phyloP scores from a whole-genome alignment of 768 basidiomycete species.

The Austroboletus eburneus region DNA sequence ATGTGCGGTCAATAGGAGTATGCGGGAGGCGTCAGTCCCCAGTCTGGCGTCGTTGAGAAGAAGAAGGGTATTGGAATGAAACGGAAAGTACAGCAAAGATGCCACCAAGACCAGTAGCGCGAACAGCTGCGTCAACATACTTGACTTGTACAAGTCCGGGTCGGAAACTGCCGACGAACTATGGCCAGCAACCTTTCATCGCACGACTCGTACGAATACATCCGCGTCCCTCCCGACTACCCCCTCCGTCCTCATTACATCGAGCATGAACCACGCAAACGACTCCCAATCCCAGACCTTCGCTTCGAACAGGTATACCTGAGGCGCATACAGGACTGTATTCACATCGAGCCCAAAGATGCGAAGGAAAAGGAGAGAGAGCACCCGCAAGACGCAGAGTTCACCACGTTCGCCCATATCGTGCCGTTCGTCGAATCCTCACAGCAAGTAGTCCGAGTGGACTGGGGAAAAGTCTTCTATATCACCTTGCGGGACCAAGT shows the following conservation, averaged over 20 bases:
- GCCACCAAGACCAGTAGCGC: slow-evolving; percentile 12
- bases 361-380: slow-evolving; percentile 33
- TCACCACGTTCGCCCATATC: slow-evolving; percentile 24
- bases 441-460: slow-evolving; percentile 39
- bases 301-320: slow-evolving; percentile 74
- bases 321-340: slow-evolving; percentile 51
- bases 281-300: slow-evolving; percentile 66
- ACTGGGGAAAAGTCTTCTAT: slow-evolving; percentile 59
- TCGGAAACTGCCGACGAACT: slow-evolving; percentile 21
- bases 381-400: slow-evolving; percentile 18
- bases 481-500: slow-evolving; percentile 67
- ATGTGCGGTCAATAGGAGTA: slow-evolving; percentile 83
- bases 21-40: slow-evolving; percentile 10
- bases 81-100: slow-evolving; percentile 26
- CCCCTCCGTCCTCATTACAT: slow-evolving; percentile 12
- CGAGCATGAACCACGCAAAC: slow-evolving; percentile 27
- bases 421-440: slow-evolving; percentile 25
- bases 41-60: slow-evolving; percentile 9
- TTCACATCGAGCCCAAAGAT: slow-evolving; percentile 36
- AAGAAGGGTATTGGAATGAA: slow-evolving; percentile 20
- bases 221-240: slow-evolving; percentile 15
- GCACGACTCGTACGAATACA: slow-evolving; percentile 17
- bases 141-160: background rate
- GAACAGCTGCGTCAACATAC: slow-evolving; percentile 16
- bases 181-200: slow-evolving; percentile 17